Evolutionary conservation across 208 protist genomes (phyloP).

Genomic region (Acanthamoeba culbertsoni): DNA sequence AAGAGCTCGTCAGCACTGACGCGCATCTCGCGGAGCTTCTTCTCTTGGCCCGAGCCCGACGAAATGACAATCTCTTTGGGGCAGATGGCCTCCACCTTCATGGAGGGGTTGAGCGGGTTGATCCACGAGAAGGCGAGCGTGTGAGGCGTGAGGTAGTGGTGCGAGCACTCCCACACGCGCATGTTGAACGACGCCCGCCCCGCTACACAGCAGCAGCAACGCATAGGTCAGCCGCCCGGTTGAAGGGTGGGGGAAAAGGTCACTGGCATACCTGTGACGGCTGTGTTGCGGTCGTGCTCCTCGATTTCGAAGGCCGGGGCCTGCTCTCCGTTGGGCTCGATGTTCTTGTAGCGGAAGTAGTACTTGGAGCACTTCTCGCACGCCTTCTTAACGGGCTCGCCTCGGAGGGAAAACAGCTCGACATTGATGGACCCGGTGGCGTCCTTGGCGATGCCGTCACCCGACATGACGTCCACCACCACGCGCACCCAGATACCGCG

Average conservation of each 20-base stretch:
- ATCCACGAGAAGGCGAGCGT: neutral
- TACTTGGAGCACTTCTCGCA: slow-evolving; percentile 27
- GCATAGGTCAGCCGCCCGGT: too few relatives aligned
- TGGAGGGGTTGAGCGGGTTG: neutral
- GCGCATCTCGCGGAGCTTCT: neutral
- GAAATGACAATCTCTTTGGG: slow-evolving; percentile 27
- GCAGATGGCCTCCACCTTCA: slow-evolving; percentile 4
- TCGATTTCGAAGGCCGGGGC: neutral
- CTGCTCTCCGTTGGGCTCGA: neutral
- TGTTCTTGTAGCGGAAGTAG: slow-evolving; percentile 22
- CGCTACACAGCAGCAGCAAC: too few relatives aligned
- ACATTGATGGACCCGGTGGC: slow-evolving; percentile 4
- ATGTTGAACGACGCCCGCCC: neutral
- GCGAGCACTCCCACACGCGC: neutral
- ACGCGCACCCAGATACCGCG: neutral
- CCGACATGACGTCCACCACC: neutral
- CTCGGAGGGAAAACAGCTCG: neutral
- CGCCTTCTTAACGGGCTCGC: neutral
- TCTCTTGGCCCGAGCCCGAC: neutral
- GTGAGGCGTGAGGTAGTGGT: neutral
- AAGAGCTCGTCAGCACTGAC: neutral
- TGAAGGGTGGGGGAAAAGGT: too few relatives aligned
- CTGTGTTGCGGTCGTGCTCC: slow-evolving; percentile 4
- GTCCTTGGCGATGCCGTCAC: neutral
- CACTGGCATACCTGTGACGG: neutral